phyloP scores from a whole-genome alignment of 257 asterid genomes.

The Solanum verrucosum region DNA sequence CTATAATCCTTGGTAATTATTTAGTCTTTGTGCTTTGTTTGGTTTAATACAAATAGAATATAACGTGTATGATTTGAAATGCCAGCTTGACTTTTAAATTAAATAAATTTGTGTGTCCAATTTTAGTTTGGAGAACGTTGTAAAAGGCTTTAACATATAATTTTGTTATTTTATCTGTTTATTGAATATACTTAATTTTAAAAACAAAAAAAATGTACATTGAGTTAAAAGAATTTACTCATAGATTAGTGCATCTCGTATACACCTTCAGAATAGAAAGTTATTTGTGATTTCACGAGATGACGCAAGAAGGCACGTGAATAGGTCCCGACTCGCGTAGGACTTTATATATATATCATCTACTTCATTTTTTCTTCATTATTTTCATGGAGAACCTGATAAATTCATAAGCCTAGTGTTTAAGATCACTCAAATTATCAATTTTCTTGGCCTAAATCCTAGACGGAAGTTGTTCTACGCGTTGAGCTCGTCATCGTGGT shows the following conservation, averaged over 20 bases:
- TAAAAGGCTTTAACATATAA: too few species aligned
- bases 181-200: too few species aligned
- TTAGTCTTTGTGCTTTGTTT: not conserved
- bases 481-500: too few species aligned
- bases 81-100: not conserved
- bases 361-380: not conserved
- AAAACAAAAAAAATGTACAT: too few species aligned
- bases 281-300: not conserved
- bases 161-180: not conserved
- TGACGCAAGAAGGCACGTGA: not conserved
- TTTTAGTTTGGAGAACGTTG: not conserved
- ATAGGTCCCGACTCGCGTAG: accelerated
- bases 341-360: too few species aligned
- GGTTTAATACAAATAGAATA: not conserved
- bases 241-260: not conserved
- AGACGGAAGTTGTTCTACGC: not conserved
- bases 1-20: too few species aligned
- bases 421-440: not conserved
- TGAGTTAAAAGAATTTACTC: too few species aligned
- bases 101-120: not conserved
- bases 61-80: not conserved
- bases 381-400: too few species aligned
- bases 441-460: not conserved
- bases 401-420: not conserved
- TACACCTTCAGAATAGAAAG: too few species aligned